Conservation (phyloP, 2,329 filamentous ascomycete genomes). For the Fusarium brevicatenulatum region DNA sequence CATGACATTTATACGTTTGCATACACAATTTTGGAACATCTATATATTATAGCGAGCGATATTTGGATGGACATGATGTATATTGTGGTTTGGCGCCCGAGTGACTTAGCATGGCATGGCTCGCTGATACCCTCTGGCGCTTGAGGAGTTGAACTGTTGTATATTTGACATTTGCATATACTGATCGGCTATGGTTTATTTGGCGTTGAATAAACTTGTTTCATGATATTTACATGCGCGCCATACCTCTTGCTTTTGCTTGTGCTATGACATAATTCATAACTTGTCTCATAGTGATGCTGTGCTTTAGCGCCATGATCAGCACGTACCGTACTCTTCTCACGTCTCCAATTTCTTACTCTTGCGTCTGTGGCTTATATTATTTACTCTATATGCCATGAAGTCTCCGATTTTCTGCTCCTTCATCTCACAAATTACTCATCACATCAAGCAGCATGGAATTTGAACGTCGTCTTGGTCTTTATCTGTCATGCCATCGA, state of each 20-base stretch:
- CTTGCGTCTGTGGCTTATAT: background rate
- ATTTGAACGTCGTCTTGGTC: background rate
- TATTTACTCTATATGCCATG: rapidly evolving
- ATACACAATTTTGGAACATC: background rate
- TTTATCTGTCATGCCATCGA: background rate
- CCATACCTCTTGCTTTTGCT: background rate
- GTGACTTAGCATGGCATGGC: constrained; percentile 6
- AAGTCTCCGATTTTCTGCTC: background rate
- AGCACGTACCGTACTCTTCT: background rate
- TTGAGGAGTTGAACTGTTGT: constrained; percentile 18
- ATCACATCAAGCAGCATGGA: background rate
- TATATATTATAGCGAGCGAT: constrained; percentile 6
- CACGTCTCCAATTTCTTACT: background rate
- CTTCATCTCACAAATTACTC: background rate
- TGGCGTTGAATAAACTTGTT: background rate
- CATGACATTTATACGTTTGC: background rate
- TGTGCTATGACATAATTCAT: background rate
- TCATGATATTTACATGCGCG: background rate
- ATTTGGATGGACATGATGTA: background rate
- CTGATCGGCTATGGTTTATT: background rate
- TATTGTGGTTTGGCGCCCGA: background rate
- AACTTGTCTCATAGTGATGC: background rate
- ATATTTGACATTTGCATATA: background rate
- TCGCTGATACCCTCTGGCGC: constrained; percentile 34
- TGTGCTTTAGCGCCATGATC: background rate